A percentile compares a stretch with the other conserved stretches of the same genome.
phyloP scores from a whole-genome alignment of 331 rosid genomes.

The Erythrophleum ivorense region DNA sequence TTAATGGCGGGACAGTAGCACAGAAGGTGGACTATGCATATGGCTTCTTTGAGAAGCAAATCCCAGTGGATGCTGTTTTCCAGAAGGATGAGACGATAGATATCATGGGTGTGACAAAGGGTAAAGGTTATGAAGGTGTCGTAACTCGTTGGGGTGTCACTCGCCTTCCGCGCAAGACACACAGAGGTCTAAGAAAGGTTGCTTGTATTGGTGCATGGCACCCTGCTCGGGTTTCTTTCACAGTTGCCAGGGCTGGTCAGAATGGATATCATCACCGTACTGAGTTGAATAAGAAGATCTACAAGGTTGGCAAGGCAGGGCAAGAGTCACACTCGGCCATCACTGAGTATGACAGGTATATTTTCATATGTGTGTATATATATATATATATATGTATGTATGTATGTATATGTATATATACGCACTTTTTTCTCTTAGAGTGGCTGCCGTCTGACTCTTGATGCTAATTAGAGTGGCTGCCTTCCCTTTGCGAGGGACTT shows the following conservation, averaged over 20 bases:
- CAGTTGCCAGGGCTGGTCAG: conserved; percentile 92
- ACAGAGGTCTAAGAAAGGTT: conserved; percentile 78
- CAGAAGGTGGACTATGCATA: conserved; percentile 73
- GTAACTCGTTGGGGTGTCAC: conserved; percentile 87
- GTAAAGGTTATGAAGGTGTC: conserved; percentile 87
- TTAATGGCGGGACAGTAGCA: conserved; percentile 68
- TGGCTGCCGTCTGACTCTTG: not conserved
- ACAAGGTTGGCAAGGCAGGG: conserved; percentile 68
- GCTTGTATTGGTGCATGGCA: conserved; percentile 96
- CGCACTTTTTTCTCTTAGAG: not conserved
- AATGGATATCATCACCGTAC: conserved; percentile 90
- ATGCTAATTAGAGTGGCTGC: not conserved
- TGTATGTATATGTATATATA: not conserved
- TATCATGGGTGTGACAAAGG: conserved; percentile 76
- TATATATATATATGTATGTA: too few relatives aligned
- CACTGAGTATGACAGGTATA: conserved; percentile 78
- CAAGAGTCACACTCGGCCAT: conserved; percentile 68
- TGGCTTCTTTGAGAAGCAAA: conserved; percentile 66
- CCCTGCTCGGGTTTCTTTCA: conserved; percentile 86
- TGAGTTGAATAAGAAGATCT: conserved; percentile 79
- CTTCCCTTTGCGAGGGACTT: not conserved
- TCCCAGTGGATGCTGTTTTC: conserved; percentile 73
- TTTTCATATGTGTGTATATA: not conserved
- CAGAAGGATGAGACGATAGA: conserved; percentile 83
- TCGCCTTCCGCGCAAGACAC: conserved; percentile 80